Evolutionary conservation across 768 basidiomycete genomes (phyloP).

Genomic region (Mycena capillaripes): DNA sequence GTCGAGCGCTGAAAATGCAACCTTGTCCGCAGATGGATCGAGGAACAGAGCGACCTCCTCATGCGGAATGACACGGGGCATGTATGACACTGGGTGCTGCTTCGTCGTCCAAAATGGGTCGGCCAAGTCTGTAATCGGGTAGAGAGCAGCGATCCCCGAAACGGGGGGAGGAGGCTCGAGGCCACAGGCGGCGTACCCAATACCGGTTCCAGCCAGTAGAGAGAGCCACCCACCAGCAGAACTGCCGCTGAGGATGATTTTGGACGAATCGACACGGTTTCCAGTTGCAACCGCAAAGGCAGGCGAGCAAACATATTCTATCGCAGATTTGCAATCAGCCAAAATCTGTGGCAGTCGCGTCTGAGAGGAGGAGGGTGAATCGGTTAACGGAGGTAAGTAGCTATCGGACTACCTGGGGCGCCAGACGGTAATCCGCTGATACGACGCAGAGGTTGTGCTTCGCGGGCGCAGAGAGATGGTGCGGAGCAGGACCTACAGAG

Average conservation of each 20-base stretch:
- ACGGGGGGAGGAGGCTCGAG: constrained; percentile 46
- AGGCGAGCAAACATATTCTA: constrained; percentile 47
- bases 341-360: constrained; percentile 52
- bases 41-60: constrained; percentile 49
- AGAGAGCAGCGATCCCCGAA: constrained; percentile 50
- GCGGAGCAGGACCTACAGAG: constrained; percentile 47
- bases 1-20: constrained; percentile 38
- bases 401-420: not conserved
- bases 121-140: constrained; percentile 53
- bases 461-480: constrained; percentile 49
- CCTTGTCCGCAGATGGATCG: constrained; percentile 44
- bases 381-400: no score
- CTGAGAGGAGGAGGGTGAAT: not conserved
- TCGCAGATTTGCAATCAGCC: constrained; percentile 50
- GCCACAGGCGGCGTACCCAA: constrained; percentile 51
- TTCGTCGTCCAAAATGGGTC: constrained; percentile 54
- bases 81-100: constrained; percentile 51
- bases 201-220: constrained; percentile 51
- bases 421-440: not conserved
- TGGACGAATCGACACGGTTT: constrained; percentile 45
- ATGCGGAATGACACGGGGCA: constrained; percentile 46
- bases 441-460: constrained; percentile 48
- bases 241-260: constrained; percentile 52
- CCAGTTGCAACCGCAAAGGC: constrained; percentile 45
- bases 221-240: constrained; percentile 57